Conservation (phyloP, 306 rosid genomes). For the Cyclanthera cordifolia region DNA sequence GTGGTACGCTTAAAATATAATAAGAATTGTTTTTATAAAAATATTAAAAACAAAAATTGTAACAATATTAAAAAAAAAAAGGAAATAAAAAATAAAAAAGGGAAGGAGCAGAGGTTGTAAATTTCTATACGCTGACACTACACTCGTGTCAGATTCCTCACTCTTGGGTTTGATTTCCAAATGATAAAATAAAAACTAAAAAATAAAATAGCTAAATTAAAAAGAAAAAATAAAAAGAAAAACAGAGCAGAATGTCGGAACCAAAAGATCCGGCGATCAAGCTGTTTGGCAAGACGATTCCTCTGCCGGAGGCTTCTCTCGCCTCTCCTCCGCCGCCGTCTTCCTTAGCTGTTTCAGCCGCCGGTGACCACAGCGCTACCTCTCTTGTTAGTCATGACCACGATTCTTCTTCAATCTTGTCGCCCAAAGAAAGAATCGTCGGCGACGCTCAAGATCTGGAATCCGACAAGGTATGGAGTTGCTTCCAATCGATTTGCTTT, state of each 20-base stretch:
- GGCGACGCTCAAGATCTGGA: slow-evolving; percentile 25
- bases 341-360: neutral
- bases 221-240: neutral
- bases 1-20: too few relatives aligned
- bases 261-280: slow-evolving; percentile 52
- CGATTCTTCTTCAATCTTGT: slow-evolving; percentile 21
- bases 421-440: slow-evolving; percentile 16
- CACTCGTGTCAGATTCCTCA: too few relatives aligned
- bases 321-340: slow-evolving; percentile 14
- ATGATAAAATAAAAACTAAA: neutral
- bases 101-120: too few relatives aligned
- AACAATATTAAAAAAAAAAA: too few relatives aligned
- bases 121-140: too few relatives aligned
- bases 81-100: too few relatives aligned
- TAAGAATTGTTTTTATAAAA: too few relatives aligned
- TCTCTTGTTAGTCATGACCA: slow-evolving; percentile 16
- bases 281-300: slow-evolving; percentile 52
- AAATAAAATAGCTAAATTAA: neutral
- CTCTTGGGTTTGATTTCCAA: too few relatives aligned
- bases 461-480: slow-evolving; percentile 21
- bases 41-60: too few relatives aligned
- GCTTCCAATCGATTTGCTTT: neutral
- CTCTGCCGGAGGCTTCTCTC: slow-evolving; percentile 23
- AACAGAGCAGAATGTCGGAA: slow-evolving; percentile 31
- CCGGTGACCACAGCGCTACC: neutral